phyloP scores from a whole-genome alignment of 257 asterid genomes.

The Solanum tarijense region DNA sequence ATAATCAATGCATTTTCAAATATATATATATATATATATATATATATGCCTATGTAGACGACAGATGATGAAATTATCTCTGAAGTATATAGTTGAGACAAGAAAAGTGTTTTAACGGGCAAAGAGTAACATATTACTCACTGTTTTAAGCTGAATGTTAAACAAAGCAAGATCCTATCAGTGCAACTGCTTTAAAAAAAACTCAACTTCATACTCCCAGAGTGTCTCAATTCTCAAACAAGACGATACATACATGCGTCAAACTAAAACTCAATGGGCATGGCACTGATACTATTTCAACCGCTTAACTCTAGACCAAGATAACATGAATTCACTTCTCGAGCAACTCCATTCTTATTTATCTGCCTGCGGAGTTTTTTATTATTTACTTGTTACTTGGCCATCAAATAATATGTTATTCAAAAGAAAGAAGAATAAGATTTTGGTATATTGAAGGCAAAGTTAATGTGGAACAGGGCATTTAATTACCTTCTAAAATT shows the following conservation, averaged over 20 bases:
- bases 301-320: too few species aligned
- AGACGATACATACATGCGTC: neutral
- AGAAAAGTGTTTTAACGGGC: too few species aligned
- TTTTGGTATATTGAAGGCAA: neutral
- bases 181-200: too few species aligned
- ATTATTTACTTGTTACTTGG: neutral
- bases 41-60: neutral
- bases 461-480: neutral
- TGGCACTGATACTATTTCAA: too few species aligned
- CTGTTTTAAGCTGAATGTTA: neutral
- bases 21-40: too few species aligned
- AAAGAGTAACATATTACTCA: too few species aligned
- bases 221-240: neutral
- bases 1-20: too few species aligned
- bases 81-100: too few species aligned
- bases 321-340: too few species aligned
- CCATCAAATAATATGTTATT: neutral
- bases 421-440: neutral
- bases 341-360: neutral
- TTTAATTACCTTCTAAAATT: neutral
- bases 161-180: neutral
- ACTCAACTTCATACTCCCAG: too few species aligned
- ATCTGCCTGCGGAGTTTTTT: neutral
- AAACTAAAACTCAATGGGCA: too few species aligned
- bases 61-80: neutral